Evolutionary conservation across 495 filamentous ascomycete species (phyloP), one percentile per base, ranked within the genome.

Genomic region (Apodospora peruviana): DNA sequence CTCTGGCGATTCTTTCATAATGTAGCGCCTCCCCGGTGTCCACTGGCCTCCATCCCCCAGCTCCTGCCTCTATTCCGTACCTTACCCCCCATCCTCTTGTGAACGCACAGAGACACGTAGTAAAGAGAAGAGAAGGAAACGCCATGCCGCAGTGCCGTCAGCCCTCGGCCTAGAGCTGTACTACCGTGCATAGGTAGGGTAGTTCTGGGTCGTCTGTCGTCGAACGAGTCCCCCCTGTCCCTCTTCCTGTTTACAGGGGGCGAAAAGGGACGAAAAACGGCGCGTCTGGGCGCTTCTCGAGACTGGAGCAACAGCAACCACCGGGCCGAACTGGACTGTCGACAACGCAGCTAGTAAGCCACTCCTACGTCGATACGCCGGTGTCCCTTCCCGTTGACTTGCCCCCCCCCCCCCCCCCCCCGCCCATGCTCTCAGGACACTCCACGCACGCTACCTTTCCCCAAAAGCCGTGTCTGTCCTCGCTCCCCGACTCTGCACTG

Each of bases 131-230:
- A 56, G 52, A 53, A 35, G 37, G 54, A 46, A 59, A 51, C 56
- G 54, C 53, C 59, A 62, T 60, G 62, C 62, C 62, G 59, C 56
- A 55, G 53, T 65, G 56, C 62, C 62, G 62, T 60, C 56, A 58
- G 48, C 55, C 59, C 52, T 55, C 55, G 53, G 43, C 40, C 36
- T 55, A 34, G 54, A 42, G 20, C 45, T 47, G 24, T 37, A 18
- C 27, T 32, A 14, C 39, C 29, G 44, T 21, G 5, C 17, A 40
- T n/a, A 40, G 5, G 37, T 40, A 40, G 5, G 24, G 47, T 19
- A 12, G n/a, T 32, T 23, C n/a, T 7, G 16, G 29, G 14, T 22
- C 24, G 4, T 25, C 14, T 39, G 32, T 21, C 22, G 14, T 24
- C n/a, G 14, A 27, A 24, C 14, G 22, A 48, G 14, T 12, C n/a